phyloP scores from a whole-genome alignment of 1,284 basidiomycete species.

The Rhodotorula sp. region DNA sequence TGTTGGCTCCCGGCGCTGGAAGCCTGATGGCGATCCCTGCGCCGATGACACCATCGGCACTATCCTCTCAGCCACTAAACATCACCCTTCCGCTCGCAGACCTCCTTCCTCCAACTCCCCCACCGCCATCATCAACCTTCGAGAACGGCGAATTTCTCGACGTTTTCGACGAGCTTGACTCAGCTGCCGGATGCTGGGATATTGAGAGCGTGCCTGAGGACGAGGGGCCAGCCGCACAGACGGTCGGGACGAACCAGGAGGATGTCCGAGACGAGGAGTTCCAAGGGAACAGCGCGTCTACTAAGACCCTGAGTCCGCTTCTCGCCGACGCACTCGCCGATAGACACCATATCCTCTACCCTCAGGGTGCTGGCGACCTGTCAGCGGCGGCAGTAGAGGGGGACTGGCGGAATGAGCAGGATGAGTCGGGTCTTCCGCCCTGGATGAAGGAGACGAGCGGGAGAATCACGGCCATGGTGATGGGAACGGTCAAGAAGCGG shows the following conservation, averaged over 20 bases:
- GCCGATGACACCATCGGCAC: slow-evolving; percentile 9
- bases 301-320: neutral
- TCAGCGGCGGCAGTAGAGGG: neutral
- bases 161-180: slow-evolving; percentile 11
- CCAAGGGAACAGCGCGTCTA: too few relatives aligned
- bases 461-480: slow-evolving; percentile 18
- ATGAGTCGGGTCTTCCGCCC: slow-evolving; percentile 5
- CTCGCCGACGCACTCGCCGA: slow-evolving; percentile 9
- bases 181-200: neutral
- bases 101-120: slow-evolving; percentile 2
- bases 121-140: neutral
- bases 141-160: neutral
- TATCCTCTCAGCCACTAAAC: slow-evolving; percentile 15
- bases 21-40: slow-evolving; percentile 21
- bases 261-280: too few relatives aligned
- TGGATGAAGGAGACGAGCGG: slow-evolving; percentile 34
- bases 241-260: neutral
- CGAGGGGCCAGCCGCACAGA: neutral
- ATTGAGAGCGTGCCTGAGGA: neutral
- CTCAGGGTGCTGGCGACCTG: neutral
- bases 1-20: neutral
- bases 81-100: slow-evolving; percentile 19
- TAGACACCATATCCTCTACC: slow-evolving; percentile 5
- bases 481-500: neutral
- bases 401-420: neutral